Evolutionary conservation across 441 rosid genomes (phyloP).

Genomic region (Erodium moschatum): DNA sequence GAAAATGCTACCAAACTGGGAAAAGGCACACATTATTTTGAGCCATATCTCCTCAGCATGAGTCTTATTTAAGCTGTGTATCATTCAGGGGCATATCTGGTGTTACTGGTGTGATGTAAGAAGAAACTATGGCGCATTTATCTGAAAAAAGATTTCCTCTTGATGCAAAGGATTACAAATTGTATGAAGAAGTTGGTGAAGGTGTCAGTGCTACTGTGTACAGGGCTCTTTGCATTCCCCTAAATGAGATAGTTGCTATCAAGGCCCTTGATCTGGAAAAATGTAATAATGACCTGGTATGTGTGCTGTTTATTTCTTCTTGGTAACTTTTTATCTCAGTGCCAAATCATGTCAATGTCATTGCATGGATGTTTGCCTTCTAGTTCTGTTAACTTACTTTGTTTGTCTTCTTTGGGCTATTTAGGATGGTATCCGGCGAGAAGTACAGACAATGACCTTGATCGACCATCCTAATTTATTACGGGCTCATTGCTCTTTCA

Average conservation of each 20-base stretch:
- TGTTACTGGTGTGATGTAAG: slow-evolving; percentile 40
- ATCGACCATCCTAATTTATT: slow-evolving; percentile 84
- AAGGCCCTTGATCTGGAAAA: slow-evolving; percentile 94
- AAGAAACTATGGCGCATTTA: slow-evolving; percentile 43
- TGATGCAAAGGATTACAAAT: slow-evolving; percentile 64
- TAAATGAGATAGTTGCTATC: slow-evolving; percentile 79
- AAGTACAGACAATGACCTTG: slow-evolving; percentile 92
- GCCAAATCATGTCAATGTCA: background rate
- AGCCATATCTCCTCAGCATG: slow-evolving; percentile 23
- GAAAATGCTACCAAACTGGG: slow-evolving; percentile 62
- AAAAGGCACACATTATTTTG: slow-evolving; percentile 46
- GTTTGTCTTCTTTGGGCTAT: slow-evolving; percentile 9
- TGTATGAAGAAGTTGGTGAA: slow-evolving; percentile 93
- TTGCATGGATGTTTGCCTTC: background rate
- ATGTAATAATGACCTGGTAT: slow-evolving; percentile 90
- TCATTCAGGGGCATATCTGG: slow-evolving; percentile 30
- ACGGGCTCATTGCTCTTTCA: slow-evolving; percentile 92
- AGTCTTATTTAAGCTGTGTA: slow-evolving; percentile 16
- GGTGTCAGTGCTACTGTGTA: slow-evolving; percentile 92
- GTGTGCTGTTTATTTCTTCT: slow-evolving; percentile 21
- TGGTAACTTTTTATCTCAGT: background rate
- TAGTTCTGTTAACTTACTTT: background rate
- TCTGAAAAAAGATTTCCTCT: slow-evolving; percentile 68
- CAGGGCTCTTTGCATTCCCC: slow-evolving; percentile 87
- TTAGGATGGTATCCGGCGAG: slow-evolving; percentile 97